Evolutionary conservation across 139 green algal species (phyloP), one percentile per base, ranked within the genome.

Genomic region (Tetraselmis chui): DNA sequence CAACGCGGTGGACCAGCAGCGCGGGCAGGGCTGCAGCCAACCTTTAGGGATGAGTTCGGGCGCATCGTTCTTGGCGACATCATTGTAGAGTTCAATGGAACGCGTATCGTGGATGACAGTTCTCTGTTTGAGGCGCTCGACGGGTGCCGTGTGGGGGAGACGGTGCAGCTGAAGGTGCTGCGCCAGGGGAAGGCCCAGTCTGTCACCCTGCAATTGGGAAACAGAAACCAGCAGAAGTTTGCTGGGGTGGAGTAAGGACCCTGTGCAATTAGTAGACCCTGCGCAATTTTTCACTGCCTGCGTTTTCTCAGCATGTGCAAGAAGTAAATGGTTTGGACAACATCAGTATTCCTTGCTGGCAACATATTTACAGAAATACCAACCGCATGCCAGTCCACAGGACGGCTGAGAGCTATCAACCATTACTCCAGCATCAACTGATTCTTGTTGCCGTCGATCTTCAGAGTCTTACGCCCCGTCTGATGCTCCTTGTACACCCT

Each of bases 111-210:
- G 29, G 77, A 79, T 23, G 85, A 93, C 59, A 86, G 87, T 0
- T 90, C 94, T 58, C 82, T 95, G 31, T 89, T 93, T 59, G 85
- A 83, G 31, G 82, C 77, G 0, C 87, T 95, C 67, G 92, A 95
- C 76, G 83, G 88, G 27, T 89, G 89, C 76, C 82, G 86, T 25
- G 77, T 88, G 29, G 86, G 90, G 23, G 84, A 92, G n/a, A 88
- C 59, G 1, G 81, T 92, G 75, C 32, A 29, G 30, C 1, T 84
- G 28, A 84, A 76, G 26, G 75, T 84, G 5, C 27, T 67, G 5
- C 45, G 45, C 45, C 11, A 18, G 18, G 45, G 45, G 45, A 67
- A 67, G 45, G 45, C 18, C 45, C 11, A 25, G 18, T 67, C 45
- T 18, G 45, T 18, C 45, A 67, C 45, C 11, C 45, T 67, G 45